Conservation (phyloP, 148 eudicot genomes). For the Pharnaceum exiguum region DNA sequence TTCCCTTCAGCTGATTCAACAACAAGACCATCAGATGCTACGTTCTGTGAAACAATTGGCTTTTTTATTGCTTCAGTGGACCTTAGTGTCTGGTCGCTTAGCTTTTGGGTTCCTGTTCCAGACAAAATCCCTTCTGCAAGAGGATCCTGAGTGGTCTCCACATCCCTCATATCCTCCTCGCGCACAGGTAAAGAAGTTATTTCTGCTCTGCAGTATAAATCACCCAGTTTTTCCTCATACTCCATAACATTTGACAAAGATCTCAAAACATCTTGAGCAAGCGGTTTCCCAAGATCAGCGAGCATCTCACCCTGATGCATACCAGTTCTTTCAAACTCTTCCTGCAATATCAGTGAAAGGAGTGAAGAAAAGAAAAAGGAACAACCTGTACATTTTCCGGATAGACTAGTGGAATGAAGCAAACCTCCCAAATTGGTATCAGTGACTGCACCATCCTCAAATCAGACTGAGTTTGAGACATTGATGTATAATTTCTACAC, state of each 20-base stretch:
- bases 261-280: slow-evolving; percentile 58
- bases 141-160: slow-evolving; percentile 18
- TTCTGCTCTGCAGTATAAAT: slow-evolving; percentile 35
- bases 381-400: not conserved
- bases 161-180: slow-evolving; percentile 17
- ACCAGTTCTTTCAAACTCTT: slow-evolving; percentile 78
- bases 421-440: slow-evolving; percentile 95
- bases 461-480: slow-evolving; percentile 76
- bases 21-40: slow-evolving; percentile 14
- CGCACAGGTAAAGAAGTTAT: slow-evolving; percentile 19
- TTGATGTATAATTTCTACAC: slow-evolving; percentile 55
- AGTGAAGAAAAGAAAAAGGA: not conserved
- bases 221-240: slow-evolving; percentile 39
- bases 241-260: slow-evolving; percentile 49
- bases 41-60: slow-evolving; percentile 12
- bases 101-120: slow-evolving; percentile 16
- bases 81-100: slow-evolving; percentile 17
- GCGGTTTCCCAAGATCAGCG: slow-evolving; percentile 60
- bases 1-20: slow-evolving; percentile 10
- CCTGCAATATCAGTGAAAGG: slow-evolving; percentile 33
- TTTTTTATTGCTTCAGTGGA: slow-evolving; percentile 16
- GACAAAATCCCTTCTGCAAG: slow-evolving; percentile 25
- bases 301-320: slow-evolving; percentile 39
- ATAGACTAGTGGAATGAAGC: slow-evolving; percentile 10
- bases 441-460: slow-evolving; percentile 93